Base-by-base conservation (phyloP, 1,139 yeast species). In the Debaryomyces robertsiae region DNA sequence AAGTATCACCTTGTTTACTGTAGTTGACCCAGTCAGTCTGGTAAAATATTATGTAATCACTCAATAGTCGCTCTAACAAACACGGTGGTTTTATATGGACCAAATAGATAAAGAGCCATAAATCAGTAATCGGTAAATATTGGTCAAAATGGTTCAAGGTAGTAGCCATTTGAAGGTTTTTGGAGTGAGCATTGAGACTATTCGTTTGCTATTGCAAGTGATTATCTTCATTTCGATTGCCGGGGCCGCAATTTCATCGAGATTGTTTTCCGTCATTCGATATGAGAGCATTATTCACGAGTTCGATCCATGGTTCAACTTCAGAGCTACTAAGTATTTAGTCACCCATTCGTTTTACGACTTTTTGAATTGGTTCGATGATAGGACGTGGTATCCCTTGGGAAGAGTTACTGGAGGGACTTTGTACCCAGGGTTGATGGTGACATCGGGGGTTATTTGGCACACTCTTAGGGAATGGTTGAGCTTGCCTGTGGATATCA, bases 381-480 rank as follows among this genome's bases (percentile, higher is more conserved):
- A 93, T 63, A 80, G 96, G 59, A 93, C 98, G 19, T 94, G 99
- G 99, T 94, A 94, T 63, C 99, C 99, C 15, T 75, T 94, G 49
- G 99, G 99, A 14, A 81, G 99, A 67, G 98, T 94, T 55, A 93
- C 98, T 9, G 99, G 99, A 52, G 99, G 99, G 48, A 94, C 99
- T 3, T 69, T 94, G 50, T 94, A 94, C 60, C 99, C 99, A 2
- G 99, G 99, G 7, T 73, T 94, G 53, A 94, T 94, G 99, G 96
- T 94, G 30, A 90, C 98, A 5, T 84, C 96, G 7, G 95, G 96
- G 25, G 77, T 87, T 19, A 84, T 94, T 44, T 91, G 95, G 84
- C 87, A 83, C 54, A 57, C 81, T 9, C 73, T 93, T 49, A 72
- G 83, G 49, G 73, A 75, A 46, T 69, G 69, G 68, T 64, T 84